A percentile compares a stretch with the other conserved stretches of the same genome.
Conservation (phyloP, 1,284 basidiomycete genomes). For the Malassezia furfur region DNA sequence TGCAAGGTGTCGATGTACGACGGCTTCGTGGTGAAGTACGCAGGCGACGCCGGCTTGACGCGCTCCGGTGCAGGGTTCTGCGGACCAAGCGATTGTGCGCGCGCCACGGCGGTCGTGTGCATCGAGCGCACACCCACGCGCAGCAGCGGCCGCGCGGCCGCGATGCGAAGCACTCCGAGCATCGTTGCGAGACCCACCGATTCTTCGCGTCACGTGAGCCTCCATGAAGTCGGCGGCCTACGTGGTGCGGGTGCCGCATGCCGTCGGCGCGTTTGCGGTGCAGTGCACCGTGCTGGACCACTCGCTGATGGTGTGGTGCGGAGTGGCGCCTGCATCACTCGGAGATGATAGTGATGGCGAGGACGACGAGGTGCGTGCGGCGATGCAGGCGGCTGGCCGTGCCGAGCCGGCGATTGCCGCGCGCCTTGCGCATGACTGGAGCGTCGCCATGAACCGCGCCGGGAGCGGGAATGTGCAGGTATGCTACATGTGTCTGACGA, state of each 20-base stretch:
- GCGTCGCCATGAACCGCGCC: slow-evolving; percentile 20
- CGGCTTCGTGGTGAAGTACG: slow-evolving; percentile 78
- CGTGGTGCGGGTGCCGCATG: slow-evolving; percentile 13
- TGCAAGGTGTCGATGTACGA: slow-evolving; percentile 66
- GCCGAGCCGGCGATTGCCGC: neutral
- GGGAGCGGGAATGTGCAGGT: slow-evolving; percentile 5
- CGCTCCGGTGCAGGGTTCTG: slow-evolving; percentile 23
- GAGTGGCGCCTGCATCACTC: neutral
- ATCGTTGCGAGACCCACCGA: neutral
- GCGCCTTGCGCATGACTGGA: slow-evolving; percentile 19
- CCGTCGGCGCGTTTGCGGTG: slow-evolving; percentile 3
- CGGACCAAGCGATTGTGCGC: neutral
- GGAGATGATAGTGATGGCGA: neutral
- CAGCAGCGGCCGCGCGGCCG: neutral
- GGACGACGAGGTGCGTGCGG: slow-evolving; percentile 12
- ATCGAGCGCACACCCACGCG: neutral
- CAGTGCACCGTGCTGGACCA: slow-evolving; percentile 9
- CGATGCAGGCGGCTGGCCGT: slow-evolving; percentile 14
- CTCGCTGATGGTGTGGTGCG: slow-evolving; percentile 15
- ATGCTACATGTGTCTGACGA: slow-evolving; percentile 4
- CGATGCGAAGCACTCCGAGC: neutral
- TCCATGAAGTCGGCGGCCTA: slow-evolving; percentile 8
- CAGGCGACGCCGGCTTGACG: slow-evolving; percentile 55
- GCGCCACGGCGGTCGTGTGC: neutral
- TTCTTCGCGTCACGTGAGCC: slow-evolving; percentile 1